These are phyloP conservation scores for Clonostachys solani DNA, from an alignment of 2,329 filamentous ascomycete genomes.

Conservation along the genomic window DNA sequence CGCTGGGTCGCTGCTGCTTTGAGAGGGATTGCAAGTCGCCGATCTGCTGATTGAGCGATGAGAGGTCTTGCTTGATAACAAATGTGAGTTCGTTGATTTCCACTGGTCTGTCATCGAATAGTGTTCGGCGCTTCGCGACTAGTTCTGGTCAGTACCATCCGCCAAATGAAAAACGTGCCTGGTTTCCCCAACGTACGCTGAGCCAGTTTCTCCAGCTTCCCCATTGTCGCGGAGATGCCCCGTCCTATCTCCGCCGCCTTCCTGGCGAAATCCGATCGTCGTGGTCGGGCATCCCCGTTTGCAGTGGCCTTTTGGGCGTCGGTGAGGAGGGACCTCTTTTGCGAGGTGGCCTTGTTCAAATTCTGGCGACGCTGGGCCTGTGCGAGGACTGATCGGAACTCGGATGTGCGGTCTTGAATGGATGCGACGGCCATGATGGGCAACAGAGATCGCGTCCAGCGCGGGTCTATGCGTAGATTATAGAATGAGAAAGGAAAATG, in stretches of 20 bases:
- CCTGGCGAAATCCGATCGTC: constrained; percentile 86
- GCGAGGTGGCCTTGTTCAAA: constrained; percentile 70
- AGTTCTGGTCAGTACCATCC: background rate
- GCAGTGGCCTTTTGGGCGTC: constrained; percentile 66
- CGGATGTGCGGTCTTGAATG: constrained; percentile 93
- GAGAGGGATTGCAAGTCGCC: constrained; percentile 75
- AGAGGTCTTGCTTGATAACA: constrained; percentile 96
- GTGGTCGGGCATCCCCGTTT: constrained; percentile 47
- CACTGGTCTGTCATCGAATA: constrained; percentile 94
- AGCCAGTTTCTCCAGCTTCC: constrained; percentile 88
- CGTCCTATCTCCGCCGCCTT: constrained; percentile 88
- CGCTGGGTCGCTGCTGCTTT: constrained; percentile 68
- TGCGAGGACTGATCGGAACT: constrained; percentile 88
- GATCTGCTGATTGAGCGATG: constrained; percentile 80
- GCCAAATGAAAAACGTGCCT: background rate
- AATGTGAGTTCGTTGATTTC: constrained; percentile 97
- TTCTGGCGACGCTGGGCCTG: constrained; percentile 80
- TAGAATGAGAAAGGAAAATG: too few species aligned
- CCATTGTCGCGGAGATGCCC: constrained; percentile 89
- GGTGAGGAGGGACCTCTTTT: constrained; percentile 75
- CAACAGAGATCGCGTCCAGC: too few species aligned
- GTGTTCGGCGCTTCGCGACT: constrained; percentile 93
- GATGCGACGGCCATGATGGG: constrained; percentile 60
- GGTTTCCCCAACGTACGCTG: constrained; percentile 52
- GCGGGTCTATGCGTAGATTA: too few species aligned